A percentile compares a stretch with the other conserved stretches of the same genome.
phyloP scores from a whole-genome alignment of 768 basidiomycete species.

The Tylopilus rubrobrunneus region DNA sequence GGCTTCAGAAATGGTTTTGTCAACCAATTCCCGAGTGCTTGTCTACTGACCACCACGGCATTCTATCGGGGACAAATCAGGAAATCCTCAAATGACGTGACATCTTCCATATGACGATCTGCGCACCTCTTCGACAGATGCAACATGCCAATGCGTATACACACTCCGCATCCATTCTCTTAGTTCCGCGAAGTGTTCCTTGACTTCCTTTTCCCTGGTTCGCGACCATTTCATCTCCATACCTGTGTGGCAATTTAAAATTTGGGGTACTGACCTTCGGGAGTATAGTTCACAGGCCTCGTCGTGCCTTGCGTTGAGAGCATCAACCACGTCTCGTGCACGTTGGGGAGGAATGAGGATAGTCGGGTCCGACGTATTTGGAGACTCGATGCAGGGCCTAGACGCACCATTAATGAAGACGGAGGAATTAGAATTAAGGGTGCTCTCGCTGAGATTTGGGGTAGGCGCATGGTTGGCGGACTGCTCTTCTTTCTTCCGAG shows the following conservation, averaged over 20 bases:
- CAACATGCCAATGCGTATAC: constrained; percentile 59
- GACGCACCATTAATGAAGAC: constrained; percentile 20
- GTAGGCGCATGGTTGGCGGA: constrained; percentile 12
- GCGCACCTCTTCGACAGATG: constrained; percentile 45
- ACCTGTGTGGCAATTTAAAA: constrained; percentile 10
- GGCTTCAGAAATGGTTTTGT: constrained; percentile 31
- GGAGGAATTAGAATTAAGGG: constrained; percentile 13
- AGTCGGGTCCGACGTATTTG: constrained; percentile 9
- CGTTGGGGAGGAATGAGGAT: constrained; percentile 48
- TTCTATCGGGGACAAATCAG: constrained; percentile 36
- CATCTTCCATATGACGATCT: constrained; percentile 2
- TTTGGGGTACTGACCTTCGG: constrained; percentile 39
- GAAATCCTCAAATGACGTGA: constrained; percentile 10
- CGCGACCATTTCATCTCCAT: constrained; percentile 14
- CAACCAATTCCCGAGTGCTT: constrained; percentile 61
- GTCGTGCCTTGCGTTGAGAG: constrained; percentile 54
- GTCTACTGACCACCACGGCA: constrained; percentile 55
- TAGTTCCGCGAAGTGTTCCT: constrained; percentile 44
- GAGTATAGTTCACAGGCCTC: constrained; percentile 48
- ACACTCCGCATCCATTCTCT: constrained; percentile 55
- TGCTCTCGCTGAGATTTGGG: constrained; percentile 15
- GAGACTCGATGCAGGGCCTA: constrained; percentile 10
- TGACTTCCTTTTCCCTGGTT: constrained; percentile 42
- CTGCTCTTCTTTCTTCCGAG: constrained; percentile 37
- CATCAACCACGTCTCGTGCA: constrained; percentile 50